Evolutionary conservation across 164 flowering plant genomes (phyloP), one percentile per base, ranked within the genome.

Genomic region (Tetracentron sinense): DNA sequence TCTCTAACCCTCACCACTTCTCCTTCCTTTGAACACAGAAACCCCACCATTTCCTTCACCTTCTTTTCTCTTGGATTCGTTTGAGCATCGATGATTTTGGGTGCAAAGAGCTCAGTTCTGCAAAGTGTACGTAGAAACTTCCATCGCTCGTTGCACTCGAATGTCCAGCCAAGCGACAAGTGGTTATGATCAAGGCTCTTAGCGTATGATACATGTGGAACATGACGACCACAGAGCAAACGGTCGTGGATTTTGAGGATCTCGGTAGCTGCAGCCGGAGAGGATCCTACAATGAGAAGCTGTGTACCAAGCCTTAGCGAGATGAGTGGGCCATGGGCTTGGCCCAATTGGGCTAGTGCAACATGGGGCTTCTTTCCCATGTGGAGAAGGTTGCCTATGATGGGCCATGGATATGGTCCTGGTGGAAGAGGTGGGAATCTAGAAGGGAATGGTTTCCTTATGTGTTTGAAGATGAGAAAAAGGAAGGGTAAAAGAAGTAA

Each of bases 221-320:
- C 67, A 27, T 52, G 67, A 1, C 77, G 64, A 31, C 59, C 74
- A 5, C 72, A 79, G 28, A 73, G 67, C 27, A 62, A 15, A 0
- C 63, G 65, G 25, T 79, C 80, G 26, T 76, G 76, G 59, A 76
- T 74, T 62, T 72, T 79, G 42, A 79, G 76, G 55, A 79, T 31
- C 25, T 74, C 72, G 4, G 68, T 35, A 0, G 80, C 79, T 8
- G 74, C 71, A 1, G 68, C 25, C 7, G 78, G 75, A 0, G 80
- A 71, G 3, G 76, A 76, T 0, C 70, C 78, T 2, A 74, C 71
- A 8, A 74, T 75, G 7, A 74, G 54, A 14, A 72, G 51, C 23
- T 74, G 66, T 1, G 63, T 15, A 0, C 79, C 80, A 15, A 76
- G 69, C 33, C 51, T 54, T 20, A 79, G 64, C 0, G 80, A 61